Evolutionary conservation across 768 basidiomycete species (phyloP), one percentile per base, ranked within the genome.

Genomic region (Kwoniella mangroviensis): DNA sequence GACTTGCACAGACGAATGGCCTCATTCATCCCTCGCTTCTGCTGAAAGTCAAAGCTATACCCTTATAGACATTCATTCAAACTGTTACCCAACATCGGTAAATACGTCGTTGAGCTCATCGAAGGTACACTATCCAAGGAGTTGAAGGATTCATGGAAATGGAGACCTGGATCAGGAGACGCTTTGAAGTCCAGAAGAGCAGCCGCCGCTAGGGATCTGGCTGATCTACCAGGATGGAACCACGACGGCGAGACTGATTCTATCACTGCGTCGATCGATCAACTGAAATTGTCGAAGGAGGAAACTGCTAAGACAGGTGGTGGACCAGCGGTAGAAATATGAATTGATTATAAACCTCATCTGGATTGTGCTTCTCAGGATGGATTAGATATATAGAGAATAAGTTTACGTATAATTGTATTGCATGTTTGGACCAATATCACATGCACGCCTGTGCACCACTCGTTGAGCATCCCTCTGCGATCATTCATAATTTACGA

Each of bases 11-110:
- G n/a, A n/a, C n/a, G 34, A 34, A 0, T 7, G 34, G 9, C 34
- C 34, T 7, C 34, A 34, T 34, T 7, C 9, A 34, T 34, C 34
- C 34, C 6, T 34, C 34, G 6, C 34, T 34, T 34, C 34, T 34
- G 6, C 34, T 34, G 34, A 34, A 5, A 5, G 34, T 34, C 34
- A 34, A 34, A 5, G 6, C 34, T 34, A 7, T 7, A 34, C 34
- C 34, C 34, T 12, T 54, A 51, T 22, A 69, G 76, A 5, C 80
- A 82, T 58, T 69, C 76, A 1, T 82, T 82, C 76, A 76, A 80
- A 60, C 74, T 78, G 5, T 63, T 82, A 0, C 81, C 81, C 1
- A 72, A 64, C 28, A 75, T 81, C 3, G 81, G 81, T 1, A 64
- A 58, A 15, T 69, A 81, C 34, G 69, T 82, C 10, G 80, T 75